Base-by-base conservation (phyloP, 2,329 filamentous ascomycete species). In the Acarospora socialis region DNA sequence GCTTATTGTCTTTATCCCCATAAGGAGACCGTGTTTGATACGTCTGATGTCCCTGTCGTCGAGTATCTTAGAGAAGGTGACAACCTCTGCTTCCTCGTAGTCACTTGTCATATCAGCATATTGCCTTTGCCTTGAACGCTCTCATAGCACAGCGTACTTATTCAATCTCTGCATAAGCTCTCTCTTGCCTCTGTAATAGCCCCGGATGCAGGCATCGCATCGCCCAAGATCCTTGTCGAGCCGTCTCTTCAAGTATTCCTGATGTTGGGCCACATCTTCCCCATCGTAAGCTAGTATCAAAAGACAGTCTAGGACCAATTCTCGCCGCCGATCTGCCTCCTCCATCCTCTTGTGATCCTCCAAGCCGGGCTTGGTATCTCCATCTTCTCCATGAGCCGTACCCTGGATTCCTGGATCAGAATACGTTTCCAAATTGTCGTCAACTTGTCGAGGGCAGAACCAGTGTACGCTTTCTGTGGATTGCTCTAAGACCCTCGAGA, bases 161-260 rank as follows among this genome's bases (percentile, higher is more conserved):
- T 69, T 63, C 33, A 83, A 60, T 28, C 68, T 61, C 37, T 73
- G 69, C 19, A 81, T 56, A 40, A 79, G 69, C 34, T 61, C 57
- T 38, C 69, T 68, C 39, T 80, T 75, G 18, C 66, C 68, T 48
- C 72, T 73, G 52, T 86, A 80, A 68, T 81, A 86, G 43, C 75
- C 75, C 39, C 73, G 65, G 31, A 81, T 75, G 49, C 80, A 86
- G 31, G 69, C 63, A 32, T 81, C 70, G 53, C 80, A 86, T 35
- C 57, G 62, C 35, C 63, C 68, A 15, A 86, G 60, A 22, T 68
- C 66, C 7, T 58, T 51, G 40, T 77, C 69, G 13, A 79, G 60
- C 13, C 67, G 63, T 4, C 54, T 46, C 32, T 61, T 65, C 45
- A 81, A 78, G 40, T 70, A 67, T 9, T 64, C 58, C 24, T 75